Base-by-base conservation (phyloP, 73 alveolate species). In the Paramecium pentaurelia region DNA sequence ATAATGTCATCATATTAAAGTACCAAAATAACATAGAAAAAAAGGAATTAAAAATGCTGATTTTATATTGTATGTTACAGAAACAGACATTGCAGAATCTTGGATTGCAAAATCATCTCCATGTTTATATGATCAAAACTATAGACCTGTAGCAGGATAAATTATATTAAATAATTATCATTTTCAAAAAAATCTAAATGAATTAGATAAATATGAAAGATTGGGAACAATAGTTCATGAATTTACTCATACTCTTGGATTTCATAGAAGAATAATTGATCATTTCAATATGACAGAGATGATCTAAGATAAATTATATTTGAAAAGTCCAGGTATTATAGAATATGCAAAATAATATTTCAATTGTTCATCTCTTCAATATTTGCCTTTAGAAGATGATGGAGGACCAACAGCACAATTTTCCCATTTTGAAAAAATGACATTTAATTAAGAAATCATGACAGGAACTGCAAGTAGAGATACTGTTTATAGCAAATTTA, bases 371-470 rank as follows among this genome's bases (percentile, higher is more conserved):
- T 27, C 51, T 11, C 30, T 71, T 3, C 18, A 77, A 38, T 38
- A 22, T 42, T 42, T 88, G 8, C 94, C 94, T 25, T 80, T 88
- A 22, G 94, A 88, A 88, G 80, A 88, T 64, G 94, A 88, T 70
- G 94, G 94, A n/a, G 94, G 89, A 30, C 89, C 51, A 8, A 45
- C 68, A 44, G 45, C 94, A 16, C 11, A 36, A 28, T 75, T 38
- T 71, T 42, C 89, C 7, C 94, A 88, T 40, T 88, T 83, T 83
- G 94, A 88, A 51, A 68, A 64, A 71, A 64, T 38, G 58, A 83
- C 94, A 3, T 89, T 89, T 34, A 68, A 68, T 42, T 20, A 89
- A 32, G 94, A 89, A 89, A 18, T 89, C 8, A 89, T 89, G 92
- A 89, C 92, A 22, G 92, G 94, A 71, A 71, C 92, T 71, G 80